phyloP scores from a whole-genome alignment of 1,284 basidiomycete species.

The Fomitopsis pinicola region DNA sequence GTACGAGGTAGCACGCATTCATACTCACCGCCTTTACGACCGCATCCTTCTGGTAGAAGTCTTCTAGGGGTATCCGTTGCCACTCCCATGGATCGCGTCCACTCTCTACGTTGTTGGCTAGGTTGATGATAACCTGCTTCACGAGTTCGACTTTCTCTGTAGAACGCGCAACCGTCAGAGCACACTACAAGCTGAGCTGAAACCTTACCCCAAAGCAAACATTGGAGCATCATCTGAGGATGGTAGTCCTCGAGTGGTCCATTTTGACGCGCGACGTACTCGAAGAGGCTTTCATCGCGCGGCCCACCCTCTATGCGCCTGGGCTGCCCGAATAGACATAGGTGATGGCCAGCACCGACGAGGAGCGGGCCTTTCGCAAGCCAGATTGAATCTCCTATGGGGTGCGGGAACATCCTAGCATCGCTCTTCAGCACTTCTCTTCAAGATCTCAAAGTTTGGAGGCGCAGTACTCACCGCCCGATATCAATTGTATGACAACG shows the following conservation, averaged over 20 bases:
- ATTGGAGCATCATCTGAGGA: slow-evolving; percentile 89
- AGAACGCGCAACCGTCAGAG: neutral
- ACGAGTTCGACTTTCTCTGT: slow-evolving; percentile 81
- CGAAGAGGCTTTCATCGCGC: slow-evolving; percentile 53
- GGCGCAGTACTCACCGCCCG: slow-evolving; percentile 42
- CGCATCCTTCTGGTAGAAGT: slow-evolving; percentile 42
- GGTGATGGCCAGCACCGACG: slow-evolving; percentile 72
- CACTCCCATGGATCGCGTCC: slow-evolving; percentile 34
- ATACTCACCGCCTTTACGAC: slow-evolving; percentile 20
- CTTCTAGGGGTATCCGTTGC: slow-evolving; percentile 48
- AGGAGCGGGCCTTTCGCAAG: slow-evolving; percentile 75
- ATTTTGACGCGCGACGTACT: slow-evolving; percentile 77
- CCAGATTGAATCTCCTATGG: slow-evolving; percentile 87
- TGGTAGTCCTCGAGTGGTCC: slow-evolving; percentile 87
- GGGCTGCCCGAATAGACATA: slow-evolving; percentile 64
- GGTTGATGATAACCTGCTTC: slow-evolving; percentile 72
- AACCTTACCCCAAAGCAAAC: slow-evolving; percentile 79
- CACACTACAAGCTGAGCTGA: neutral
- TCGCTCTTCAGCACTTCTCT: neutral
- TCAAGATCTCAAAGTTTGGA: neutral
- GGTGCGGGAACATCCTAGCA: slow-evolving; percentile 64
- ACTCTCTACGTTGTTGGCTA: slow-evolving; percentile 41
- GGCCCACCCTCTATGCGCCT: slow-evolving; percentile 14
- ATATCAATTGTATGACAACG: slow-evolving; percentile 72
- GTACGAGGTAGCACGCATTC: neutral